Percentiles rank a stretch among this genome's conserved stretches.
These are phyloP conservation scores for Fusarium coicis DNA, from an alignment of 2,329 filamentous ascomycete genomes.

Conservation along the genomic window DNA sequence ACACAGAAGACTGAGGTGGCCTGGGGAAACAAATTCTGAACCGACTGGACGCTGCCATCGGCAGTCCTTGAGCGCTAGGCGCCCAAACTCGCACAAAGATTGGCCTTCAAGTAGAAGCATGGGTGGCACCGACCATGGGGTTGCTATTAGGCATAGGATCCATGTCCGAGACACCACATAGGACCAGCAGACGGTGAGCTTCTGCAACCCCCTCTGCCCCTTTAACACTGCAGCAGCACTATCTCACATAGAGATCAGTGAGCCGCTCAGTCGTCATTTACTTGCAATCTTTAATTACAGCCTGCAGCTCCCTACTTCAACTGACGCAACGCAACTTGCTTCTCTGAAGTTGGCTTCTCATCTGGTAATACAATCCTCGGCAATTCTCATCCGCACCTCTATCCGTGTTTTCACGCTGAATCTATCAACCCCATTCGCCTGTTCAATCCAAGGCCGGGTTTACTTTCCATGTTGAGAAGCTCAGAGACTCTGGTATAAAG, in stretches of 20 bases:
- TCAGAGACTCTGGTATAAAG: neutral
- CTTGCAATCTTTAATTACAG: slow-evolving; percentile 37
- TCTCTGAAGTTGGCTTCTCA: slow-evolving; percentile 6
- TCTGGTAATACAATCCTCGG: slow-evolving; percentile 3
- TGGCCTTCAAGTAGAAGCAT: slow-evolving; percentile 30
- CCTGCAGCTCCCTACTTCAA: slow-evolving; percentile 30
- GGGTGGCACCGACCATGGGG: slow-evolving; percentile 44
- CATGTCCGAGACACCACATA: slow-evolving; percentile 35
- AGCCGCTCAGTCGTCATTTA: slow-evolving; percentile 30
- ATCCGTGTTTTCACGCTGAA: neutral
- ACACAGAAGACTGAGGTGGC: neutral
- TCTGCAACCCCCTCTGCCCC: slow-evolving; percentile 47
- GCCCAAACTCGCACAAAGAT: slow-evolving; percentile 19
- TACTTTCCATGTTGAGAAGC: slow-evolving; percentile 18
- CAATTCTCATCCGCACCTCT: slow-evolving; percentile 10
- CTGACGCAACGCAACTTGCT: slow-evolving; percentile 7
- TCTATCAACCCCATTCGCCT: slow-evolving; percentile 1
- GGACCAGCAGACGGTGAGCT: slow-evolving; percentile 31
- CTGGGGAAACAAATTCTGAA: neutral
- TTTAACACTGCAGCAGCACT: slow-evolving; percentile 42
- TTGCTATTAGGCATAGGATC: slow-evolving; percentile 38
- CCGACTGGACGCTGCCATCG: slow-evolving; percentile 22
- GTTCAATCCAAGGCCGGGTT: neutral
- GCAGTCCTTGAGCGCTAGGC: slow-evolving; percentile 39
- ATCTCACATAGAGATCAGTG: slow-evolving; percentile 25